A percentile compares a stretch with the other conserved stretches of the same genome.
These are phyloP conservation scores for Coniochaeta sp. DNA, from an alignment of 2,329 filamentous ascomycete genomes.

Conservation along the genomic window DNA sequence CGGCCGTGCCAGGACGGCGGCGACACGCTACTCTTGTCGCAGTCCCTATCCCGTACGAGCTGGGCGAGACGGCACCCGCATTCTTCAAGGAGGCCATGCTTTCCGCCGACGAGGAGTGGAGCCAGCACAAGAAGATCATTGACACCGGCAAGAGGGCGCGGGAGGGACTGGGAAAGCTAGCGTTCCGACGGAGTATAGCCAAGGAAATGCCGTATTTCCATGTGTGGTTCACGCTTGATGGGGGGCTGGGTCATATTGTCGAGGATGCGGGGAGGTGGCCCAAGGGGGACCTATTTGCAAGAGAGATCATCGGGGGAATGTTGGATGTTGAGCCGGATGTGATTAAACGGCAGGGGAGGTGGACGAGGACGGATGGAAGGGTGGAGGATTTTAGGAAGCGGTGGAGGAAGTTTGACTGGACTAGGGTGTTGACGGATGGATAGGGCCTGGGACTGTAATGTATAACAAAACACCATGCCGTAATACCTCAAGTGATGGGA, in stretches of 20 bases:
- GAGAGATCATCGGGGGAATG: slow-evolving; percentile 90
- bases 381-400: slow-evolving; percentile 72
- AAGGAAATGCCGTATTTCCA: slow-evolving; percentile 99
- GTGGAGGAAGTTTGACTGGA: slow-evolving; percentile 94
- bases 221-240: slow-evolving; percentile 89
- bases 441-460: neutral
- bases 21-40: slow-evolving; percentile 80
- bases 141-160: slow-evolving; percentile 64
- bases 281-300: slow-evolving; percentile 81
- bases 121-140: slow-evolving; percentile 89
- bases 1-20: slow-evolving; percentile 69
- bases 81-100: slow-evolving; percentile 96
- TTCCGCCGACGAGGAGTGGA: slow-evolving; percentile 83
- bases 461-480: neutral
- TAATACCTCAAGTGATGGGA: neutral
- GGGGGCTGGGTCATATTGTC: slow-evolving; percentile 85
- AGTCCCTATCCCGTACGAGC: slow-evolving; percentile 79
- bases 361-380: slow-evolving; percentile 63
- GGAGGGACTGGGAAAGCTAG: slow-evolving; percentile 67
- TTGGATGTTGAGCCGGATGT: slow-evolving; percentile 73
- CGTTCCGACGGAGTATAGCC: slow-evolving; percentile 74
- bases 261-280: slow-evolving; percentile 85
- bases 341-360: slow-evolving; percentile 84
- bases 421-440: slow-evolving; percentile 43
- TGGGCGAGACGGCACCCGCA: slow-evolving; percentile 86